Percentiles rank a stretch among this genome's conserved stretches.
These are phyloP conservation scores for Tulasnella calospora DNA, from an alignment of 768 basidiomycete genomes.

Conservation along the genomic window DNA sequence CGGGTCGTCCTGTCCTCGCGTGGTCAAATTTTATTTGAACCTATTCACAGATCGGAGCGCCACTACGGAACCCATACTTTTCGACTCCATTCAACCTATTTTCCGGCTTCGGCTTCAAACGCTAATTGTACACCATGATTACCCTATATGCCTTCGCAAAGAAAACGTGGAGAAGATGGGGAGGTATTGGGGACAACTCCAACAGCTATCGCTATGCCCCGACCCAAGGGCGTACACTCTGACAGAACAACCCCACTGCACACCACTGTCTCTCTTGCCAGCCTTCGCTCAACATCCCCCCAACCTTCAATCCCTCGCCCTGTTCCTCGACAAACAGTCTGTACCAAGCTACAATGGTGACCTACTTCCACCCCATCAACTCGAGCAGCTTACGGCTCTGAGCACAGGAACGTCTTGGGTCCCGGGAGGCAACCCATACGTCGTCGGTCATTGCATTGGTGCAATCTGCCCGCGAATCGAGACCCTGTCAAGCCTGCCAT, in stretches of 20 bases:
- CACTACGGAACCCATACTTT: not conserved
- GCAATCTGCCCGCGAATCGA: not conserved
- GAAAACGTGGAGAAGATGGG: not conserved
- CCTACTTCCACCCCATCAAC: not conserved
- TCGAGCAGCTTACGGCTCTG: not conserved
- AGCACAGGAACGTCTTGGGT: not conserved
- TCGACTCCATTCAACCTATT: not conserved
- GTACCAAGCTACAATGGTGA: not conserved
- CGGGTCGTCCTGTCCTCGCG: not conserved
- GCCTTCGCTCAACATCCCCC: not conserved
- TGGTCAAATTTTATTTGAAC: not conserved
- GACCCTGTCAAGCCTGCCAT: not conserved
- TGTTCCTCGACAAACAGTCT: not conserved
- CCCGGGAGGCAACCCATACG: not conserved
- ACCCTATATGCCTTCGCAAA: not conserved
- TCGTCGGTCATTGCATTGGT: not conserved
- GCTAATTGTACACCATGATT: not conserved
- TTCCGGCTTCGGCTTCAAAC: not conserved
- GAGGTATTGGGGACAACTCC: not conserved
- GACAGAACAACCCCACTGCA: not conserved
- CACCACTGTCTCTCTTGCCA: not conserved
- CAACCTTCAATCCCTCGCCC: not conserved
- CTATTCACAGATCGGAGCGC: not conserved
- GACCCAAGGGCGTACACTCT: not conserved
- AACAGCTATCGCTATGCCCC: not conserved